Evolutionary conservation across 441 rosid genomes (phyloP).

Genomic region (Gossypium gossypioides): DNA sequence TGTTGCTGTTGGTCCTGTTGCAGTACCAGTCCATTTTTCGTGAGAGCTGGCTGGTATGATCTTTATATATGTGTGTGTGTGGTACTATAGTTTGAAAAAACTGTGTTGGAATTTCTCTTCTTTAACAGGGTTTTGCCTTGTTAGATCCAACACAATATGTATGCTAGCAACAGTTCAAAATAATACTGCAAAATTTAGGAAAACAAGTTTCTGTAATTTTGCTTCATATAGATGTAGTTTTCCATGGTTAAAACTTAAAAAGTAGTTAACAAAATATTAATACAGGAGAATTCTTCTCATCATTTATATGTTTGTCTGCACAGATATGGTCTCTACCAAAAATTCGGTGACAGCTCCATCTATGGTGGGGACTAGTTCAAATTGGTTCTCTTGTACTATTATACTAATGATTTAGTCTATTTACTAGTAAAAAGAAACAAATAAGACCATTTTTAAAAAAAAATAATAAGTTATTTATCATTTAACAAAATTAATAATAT

Average conservation of each 20-base stretch:
- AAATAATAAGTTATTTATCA: background rate
- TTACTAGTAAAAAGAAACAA: background rate
- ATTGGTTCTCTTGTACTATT: background rate
- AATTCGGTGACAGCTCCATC: background rate
- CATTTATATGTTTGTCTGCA: background rate
- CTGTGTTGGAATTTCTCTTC: background rate
- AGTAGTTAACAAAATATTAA: background rate
- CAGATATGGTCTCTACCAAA: background rate
- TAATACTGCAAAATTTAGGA: background rate
- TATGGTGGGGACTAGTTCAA: background rate
- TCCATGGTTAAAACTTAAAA: background rate
- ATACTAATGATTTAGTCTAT: background rate
- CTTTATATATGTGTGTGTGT: background rate
- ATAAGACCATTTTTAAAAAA: background rate
- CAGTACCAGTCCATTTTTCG: conserved; percentile 61
- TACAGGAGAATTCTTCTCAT: background rate
- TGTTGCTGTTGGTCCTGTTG: conserved; percentile 54
- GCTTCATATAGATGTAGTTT: background rate
- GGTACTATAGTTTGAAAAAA: background rate
- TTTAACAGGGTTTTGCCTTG: background rate
- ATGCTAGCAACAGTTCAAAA: background rate
- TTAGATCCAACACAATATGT: background rate
- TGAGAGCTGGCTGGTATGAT: conserved; percentile 42
- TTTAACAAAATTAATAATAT: too few species aligned
- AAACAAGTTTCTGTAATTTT: background rate